These are phyloP conservation scores for Podaxis pistillaris DNA, from an alignment of 768 basidiomycete species.

Conservation along the genomic window DNA sequence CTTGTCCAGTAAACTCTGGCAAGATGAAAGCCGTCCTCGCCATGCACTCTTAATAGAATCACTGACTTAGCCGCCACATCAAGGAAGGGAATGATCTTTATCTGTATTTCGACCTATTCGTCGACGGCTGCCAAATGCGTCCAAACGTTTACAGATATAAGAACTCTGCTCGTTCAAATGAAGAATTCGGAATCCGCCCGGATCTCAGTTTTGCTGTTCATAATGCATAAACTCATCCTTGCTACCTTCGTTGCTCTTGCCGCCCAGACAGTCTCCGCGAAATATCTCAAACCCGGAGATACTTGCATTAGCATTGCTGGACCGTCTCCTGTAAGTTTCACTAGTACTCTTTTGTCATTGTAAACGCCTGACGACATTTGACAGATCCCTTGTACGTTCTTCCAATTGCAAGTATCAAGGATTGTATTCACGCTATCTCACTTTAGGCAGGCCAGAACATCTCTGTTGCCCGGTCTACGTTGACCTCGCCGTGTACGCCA, in stretches of 20 bases:
- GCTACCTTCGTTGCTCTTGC: neutral
- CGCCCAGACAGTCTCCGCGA: neutral
- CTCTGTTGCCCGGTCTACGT: conserved; percentile 18
- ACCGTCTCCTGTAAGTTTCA: neutral
- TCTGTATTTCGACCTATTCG: too few species aligned
- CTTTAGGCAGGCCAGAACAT: conserved; percentile 17
- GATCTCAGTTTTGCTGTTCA: neutral
- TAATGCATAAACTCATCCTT: neutral
- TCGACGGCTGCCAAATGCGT: too few species aligned
- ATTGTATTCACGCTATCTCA: neutral
- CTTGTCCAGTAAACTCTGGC: too few species aligned
- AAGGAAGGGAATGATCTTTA: too few species aligned
- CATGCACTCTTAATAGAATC: too few species aligned
- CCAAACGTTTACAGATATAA: too few species aligned
- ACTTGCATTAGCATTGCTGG: conserved; percentile 13
- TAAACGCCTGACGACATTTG: too few species aligned
- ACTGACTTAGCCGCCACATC: too few species aligned
- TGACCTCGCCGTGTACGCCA: conserved; percentile 18
- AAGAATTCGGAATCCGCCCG: too few species aligned
- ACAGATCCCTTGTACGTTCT: neutral
- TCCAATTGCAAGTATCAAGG: neutral
- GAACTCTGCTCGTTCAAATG: too few species aligned
- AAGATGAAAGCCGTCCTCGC: too few species aligned
- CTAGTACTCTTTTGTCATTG: neutral
- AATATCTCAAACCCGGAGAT: neutral